Evolutionary conservation across 2,329 filamentous ascomycete species (phyloP), one percentile per base, ranked within the genome.

Genomic region (Penicillium freii): DNA sequence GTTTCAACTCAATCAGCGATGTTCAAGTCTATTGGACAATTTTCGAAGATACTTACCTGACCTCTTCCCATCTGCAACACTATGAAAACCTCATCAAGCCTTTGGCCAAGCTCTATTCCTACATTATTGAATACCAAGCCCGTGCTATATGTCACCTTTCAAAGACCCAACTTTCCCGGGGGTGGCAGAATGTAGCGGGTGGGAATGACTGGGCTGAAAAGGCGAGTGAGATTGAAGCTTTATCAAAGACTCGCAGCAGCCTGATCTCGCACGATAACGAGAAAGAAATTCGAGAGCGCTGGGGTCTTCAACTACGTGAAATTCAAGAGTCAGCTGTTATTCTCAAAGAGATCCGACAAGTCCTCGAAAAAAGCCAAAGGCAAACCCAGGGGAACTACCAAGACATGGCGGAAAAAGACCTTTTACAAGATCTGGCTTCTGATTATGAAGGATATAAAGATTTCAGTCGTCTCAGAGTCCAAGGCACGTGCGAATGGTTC

Each of bases 401-500:
- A 19, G 19, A 21, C n/a, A 10, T 5, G n/a, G 36, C 36, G n/a
- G 36, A 9, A 40, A 13, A 40, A 13, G 10, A 40, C 4, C 38
- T 40, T 4, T 5, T 40, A 11, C 38, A 21, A 6, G 19, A 21
- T 13, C 19, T 40, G 19, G 38, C 38, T 21, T 13, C 19, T 2
- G 38, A 21, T 40, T 21, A 21, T 21, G 38, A 40, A 13, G 19
- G 38, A 10, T 40, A 40, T 11, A 15, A 40, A 21, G 19, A 23
- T 23, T 21, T 21, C 10, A 40, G 23, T 13, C 38, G 10, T 13
- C 19, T 40, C 38, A 40, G 45, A 33, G 45, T 47, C 4, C 17
- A 9, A 19, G 68, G 66, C 9, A 75, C 72, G 11, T 72, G 72
- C 42, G 52, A 68, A 48, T 75, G 72, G 71, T 70, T 74, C 40